Base-by-base conservation (phyloP, 1,284 basidiomycete species). In the Austroboletus novae-zelandiae region DNA sequence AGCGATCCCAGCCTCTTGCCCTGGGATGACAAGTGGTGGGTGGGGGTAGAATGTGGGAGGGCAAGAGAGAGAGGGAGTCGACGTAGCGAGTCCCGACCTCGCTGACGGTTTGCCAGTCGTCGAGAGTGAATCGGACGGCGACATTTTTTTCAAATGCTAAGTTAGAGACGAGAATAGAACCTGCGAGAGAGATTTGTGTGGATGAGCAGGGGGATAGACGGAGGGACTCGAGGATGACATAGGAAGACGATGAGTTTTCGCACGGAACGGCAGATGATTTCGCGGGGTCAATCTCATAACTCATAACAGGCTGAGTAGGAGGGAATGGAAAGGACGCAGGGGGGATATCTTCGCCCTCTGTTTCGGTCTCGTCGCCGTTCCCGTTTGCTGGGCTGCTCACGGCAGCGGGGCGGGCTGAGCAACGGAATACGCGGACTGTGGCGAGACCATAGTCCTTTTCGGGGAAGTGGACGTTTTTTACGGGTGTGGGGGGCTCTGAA, bases 91-190 rank as follows among this genome's bases (percentile, higher is more conserved):
- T 88, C 27, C 78, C 75, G 17, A 97, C 92, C 68, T 98, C 95
- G 45, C 84, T 89, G 2, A 91, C 91, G 1, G 94, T 98, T 58
- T 89, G 83, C 95, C 95, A 98, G 53, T 89, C 83, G 69, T 98
- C 95, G 47, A 95, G 76, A 1, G 95, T 98, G 69, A 96, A 98
- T 13, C 95, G 79, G 1, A 96, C 80, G 2, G 82, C 85, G 47
- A 98, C 87, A 57, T 81, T 79, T 71, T 98, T 98, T 67, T 92
- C 84, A 61, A 91, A 98, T 0, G 90, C 76, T 44, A 95, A 58
- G 68, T 97, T 97, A 60, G 86, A 81, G 34, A 94, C 91, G 45
- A 91, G 77, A 42, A 96, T 73, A 7, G 82, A 80, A n/a, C 91
- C 92, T 5, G 67, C 80, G 58, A 74, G 75, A 17, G 35, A 36